Evolutionary conservation across 495 filamentous ascomycete genomes (phyloP).

Genomic region (Ascobolus immersus): DNA sequence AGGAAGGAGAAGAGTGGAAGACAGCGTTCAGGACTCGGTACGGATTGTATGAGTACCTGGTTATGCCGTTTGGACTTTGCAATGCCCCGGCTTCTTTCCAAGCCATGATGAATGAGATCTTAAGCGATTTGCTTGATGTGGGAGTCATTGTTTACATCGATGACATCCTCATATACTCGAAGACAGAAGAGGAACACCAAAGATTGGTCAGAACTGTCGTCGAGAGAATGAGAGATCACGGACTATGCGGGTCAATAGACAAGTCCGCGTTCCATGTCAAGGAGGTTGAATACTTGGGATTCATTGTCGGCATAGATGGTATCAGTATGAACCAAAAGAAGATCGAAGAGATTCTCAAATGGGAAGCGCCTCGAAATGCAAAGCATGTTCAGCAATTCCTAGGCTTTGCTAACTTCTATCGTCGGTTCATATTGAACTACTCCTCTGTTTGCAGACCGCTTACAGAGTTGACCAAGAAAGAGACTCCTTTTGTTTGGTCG

Average conservation of each 20-base stretch:
- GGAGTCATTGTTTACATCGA: slow-evolving; percentile 16
- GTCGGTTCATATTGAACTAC: slow-evolving; percentile 1
- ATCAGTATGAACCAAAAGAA: slow-evolving; percentile 5
- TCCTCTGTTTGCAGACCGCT: slow-evolving; percentile 2
- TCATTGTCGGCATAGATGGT: background rate
- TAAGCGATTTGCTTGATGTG: slow-evolving; percentile 7
- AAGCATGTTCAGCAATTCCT: slow-evolving; percentile 11
- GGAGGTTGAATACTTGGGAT: slow-evolving; percentile 6
- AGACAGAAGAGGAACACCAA: slow-evolving; percentile 5
- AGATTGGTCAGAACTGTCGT: slow-evolving; percentile 8
- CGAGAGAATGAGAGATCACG: background rate
- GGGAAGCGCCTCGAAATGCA: slow-evolving; percentile 3
- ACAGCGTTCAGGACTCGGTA: slow-evolving; percentile 17
- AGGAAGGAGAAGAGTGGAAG: slow-evolving; percentile 14
- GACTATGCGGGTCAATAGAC: background rate
- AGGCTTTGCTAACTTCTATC: slow-evolving; percentile 10
- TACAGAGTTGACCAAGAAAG: slow-evolving; percentile 1
- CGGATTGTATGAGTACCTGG: slow-evolving; percentile 13
- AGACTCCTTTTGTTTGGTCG: too few species aligned
- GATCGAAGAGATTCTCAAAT: slow-evolving; percentile 2
- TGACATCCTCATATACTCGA: slow-evolving; percentile 18
- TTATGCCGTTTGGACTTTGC: slow-evolving; percentile 15
- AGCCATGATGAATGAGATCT: slow-evolving; percentile 12
- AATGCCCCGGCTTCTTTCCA: slow-evolving; percentile 16
- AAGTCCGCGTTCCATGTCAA: slow-evolving; percentile 4